Evolutionary conservation across 2,329 filamentous ascomycete species (phyloP).

Genomic region (Furcasterigmium furcatum): DNA sequence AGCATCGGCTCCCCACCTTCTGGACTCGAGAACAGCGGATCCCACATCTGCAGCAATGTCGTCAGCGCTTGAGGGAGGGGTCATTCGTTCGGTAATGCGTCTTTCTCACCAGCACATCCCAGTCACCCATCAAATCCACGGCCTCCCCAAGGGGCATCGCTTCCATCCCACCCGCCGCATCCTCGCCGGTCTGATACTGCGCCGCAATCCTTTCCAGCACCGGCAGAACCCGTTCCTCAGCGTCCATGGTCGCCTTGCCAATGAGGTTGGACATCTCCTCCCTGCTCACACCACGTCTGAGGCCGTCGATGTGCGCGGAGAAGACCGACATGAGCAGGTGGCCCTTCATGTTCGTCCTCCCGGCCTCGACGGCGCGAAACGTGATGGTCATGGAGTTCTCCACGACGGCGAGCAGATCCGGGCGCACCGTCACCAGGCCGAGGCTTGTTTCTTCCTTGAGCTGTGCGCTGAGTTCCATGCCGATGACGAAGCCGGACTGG

Average conservation of each 20-base stretch:
- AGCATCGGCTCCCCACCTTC: too few relatives aligned
- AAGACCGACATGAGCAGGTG: slow-evolving; percentile 28
- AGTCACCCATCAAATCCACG: slow-evolving; percentile 18
- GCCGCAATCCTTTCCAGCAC: slow-evolving; percentile 24
- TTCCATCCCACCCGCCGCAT: slow-evolving; percentile 4
- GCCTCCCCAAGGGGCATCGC: slow-evolving; percentile 9
- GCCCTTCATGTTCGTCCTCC: slow-evolving; percentile 41
- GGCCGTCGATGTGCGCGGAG: slow-evolving; percentile 27
- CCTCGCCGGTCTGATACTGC: slow-evolving; percentile 16
- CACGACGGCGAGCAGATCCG: slow-evolving; percentile 21
- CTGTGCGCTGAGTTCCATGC: slow-evolving; percentile 42
- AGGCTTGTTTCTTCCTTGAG: slow-evolving; percentile 34
- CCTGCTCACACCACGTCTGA: slow-evolving; percentile 22
- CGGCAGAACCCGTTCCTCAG: slow-evolving; percentile 21
- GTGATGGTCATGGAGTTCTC: slow-evolving; percentile 26
- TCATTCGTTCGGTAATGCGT: too few relatives aligned
- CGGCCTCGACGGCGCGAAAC: slow-evolving; percentile 35
- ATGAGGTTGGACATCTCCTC: slow-evolving; percentile 27
- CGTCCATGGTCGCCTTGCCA: slow-evolving; percentile 19
- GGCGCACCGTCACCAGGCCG: slow-evolving; percentile 25
- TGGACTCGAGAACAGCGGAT: too few relatives aligned
- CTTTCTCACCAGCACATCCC: slow-evolving; percentile 11
- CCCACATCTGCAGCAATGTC: too few relatives aligned
- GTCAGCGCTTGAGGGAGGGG: too few relatives aligned
- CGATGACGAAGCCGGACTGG: slow-evolving; percentile 37